Percentiles rank a stretch among this genome's conserved stretches.
Evolutionary conservation across 1,139 yeast species (phyloP).

Genomic region (Yarrowia galli): DNA sequence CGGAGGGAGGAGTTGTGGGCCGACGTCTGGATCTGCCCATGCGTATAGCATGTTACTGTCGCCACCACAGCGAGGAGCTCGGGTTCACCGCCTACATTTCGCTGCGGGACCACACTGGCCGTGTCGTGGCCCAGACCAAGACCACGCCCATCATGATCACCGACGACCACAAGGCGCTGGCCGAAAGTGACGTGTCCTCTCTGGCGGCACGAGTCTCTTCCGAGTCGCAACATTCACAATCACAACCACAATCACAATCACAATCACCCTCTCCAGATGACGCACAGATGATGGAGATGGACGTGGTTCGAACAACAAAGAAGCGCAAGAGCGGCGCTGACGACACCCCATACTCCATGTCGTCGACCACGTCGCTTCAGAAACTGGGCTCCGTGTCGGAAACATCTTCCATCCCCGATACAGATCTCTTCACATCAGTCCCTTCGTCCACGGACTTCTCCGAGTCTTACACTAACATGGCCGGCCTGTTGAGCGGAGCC

Average conservation of each 20-base stretch:
- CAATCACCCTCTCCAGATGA: not conserved
- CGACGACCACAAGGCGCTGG: slow-evolving; percentile 77
- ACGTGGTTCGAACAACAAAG: slow-evolving; percentile 9
- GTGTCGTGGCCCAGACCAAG: slow-evolving; percentile 74
- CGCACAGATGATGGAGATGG: not conserved
- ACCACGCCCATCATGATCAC: slow-evolving; percentile 85
- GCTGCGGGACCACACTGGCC: slow-evolving; percentile 64
- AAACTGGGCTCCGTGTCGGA: slow-evolving; percentile 36
- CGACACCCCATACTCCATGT: slow-evolving; percentile 13
- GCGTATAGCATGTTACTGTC: slow-evolving; percentile 91
- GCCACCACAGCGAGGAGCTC: slow-evolving; percentile 85
- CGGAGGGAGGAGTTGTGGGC: slow-evolving; percentile 44
- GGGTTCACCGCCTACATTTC: slow-evolving; percentile 83
- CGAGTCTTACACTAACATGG: slow-evolving; percentile 12
- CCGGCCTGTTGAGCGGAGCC: slow-evolving; percentile 6
- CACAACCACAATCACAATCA: not conserved
- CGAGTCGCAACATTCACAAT: slow-evolving; percentile 15
- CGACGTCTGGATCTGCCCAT: slow-evolving; percentile 75
- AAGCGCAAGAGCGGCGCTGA: slow-evolving; percentile 22
- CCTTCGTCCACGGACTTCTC: slow-evolving; percentile 29
- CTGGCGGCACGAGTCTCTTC: slow-evolving; percentile 12
- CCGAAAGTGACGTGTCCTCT: slow-evolving; percentile 10
- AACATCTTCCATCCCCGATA: slow-evolving; percentile 1
- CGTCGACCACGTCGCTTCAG: slow-evolving; percentile 33
- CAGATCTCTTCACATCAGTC: slow-evolving; percentile 32